A percentile compares a stretch with the other conserved stretches of the same genome.
phyloP scores from a whole-genome alignment of 306 rosid genomes.

The Pueraria montana region DNA sequence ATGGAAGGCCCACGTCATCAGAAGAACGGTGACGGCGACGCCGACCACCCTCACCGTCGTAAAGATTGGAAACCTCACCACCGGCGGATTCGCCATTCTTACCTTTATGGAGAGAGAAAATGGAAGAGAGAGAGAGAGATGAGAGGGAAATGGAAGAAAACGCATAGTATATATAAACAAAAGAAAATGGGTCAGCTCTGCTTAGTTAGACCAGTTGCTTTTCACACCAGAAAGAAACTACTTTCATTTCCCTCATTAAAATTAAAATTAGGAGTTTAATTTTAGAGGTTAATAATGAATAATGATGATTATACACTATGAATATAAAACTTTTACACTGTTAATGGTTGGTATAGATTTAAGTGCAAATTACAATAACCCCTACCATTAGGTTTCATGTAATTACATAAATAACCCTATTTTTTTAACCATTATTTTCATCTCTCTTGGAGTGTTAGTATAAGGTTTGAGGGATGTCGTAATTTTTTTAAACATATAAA shows the following conservation, averaged over 20 bases:
- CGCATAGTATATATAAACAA: not conserved
- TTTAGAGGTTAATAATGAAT: too few species aligned
- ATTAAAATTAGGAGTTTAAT: not conserved
- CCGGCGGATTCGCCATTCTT: constrained; percentile 78
- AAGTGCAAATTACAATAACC: too few species aligned
- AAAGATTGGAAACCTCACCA: constrained; percentile 82
- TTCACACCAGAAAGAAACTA: constrained; percentile 6
- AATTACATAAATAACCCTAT: too few species aligned
- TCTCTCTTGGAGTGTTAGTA: too few species aligned
- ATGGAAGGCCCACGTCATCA: constrained; percentile 77
- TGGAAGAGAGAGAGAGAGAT: constrained; percentile 21
- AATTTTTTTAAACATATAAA: too few species aligned
- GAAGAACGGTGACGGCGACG: constrained; percentile 61
- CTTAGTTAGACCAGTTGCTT: constrained; percentile 4
- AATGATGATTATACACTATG: too few species aligned
- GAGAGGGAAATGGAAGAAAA: not conserved
- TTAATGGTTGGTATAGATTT: too few species aligned
- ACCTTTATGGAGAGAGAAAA: constrained; percentile 21
- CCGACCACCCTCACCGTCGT: constrained; percentile 68
- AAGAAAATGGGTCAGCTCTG: not conserved
- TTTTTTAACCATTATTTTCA: too few species aligned
- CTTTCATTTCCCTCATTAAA: not conserved
- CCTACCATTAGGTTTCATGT: too few species aligned
- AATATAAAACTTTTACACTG: too few species aligned
- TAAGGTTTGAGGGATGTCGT: too few species aligned